Evolutionary conservation across 345 rosid genomes (phyloP).

Genomic region (Gossypium anomalum): DNA sequence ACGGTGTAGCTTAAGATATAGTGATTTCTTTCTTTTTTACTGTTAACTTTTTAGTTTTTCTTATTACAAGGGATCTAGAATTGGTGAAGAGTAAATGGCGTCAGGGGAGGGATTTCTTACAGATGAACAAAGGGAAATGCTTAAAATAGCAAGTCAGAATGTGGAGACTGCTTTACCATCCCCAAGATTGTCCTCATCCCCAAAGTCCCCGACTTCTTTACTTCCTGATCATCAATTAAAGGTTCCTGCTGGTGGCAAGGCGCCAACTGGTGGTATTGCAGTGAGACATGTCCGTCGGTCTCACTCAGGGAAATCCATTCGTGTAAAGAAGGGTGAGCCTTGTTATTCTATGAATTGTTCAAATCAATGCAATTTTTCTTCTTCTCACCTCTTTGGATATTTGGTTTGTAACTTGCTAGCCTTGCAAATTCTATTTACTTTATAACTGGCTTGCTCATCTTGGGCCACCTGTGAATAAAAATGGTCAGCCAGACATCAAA

Average conservation of each 20-base stretch:
- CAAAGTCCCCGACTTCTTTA: constrained; percentile 63
- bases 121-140: constrained; percentile 70
- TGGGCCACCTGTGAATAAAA: background rate
- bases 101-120: constrained; percentile 77
- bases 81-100: constrained; percentile 50
- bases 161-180: constrained; percentile 60
- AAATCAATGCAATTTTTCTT: background rate
- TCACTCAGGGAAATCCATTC: constrained; percentile 76
- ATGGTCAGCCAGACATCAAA: constrained; percentile 1
- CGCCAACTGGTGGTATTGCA: constrained; percentile 56
- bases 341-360: background rate
- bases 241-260: constrained; percentile 64
- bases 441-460: background rate
- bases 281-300: constrained; percentile 72
- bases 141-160: constrained; percentile 71
- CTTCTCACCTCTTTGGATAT: background rate
- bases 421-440: background rate
- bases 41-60: background rate
- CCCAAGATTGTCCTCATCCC: constrained; percentile 75
- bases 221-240: constrained; percentile 68
- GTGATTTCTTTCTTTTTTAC: background rate
- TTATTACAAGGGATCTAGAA: constrained; percentile 10
- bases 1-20: background rate
- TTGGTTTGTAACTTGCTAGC: background rate
- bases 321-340: constrained; percentile 79